Conservation (phyloP, 345 rosid genomes). For the Syzygium jambos region DNA sequence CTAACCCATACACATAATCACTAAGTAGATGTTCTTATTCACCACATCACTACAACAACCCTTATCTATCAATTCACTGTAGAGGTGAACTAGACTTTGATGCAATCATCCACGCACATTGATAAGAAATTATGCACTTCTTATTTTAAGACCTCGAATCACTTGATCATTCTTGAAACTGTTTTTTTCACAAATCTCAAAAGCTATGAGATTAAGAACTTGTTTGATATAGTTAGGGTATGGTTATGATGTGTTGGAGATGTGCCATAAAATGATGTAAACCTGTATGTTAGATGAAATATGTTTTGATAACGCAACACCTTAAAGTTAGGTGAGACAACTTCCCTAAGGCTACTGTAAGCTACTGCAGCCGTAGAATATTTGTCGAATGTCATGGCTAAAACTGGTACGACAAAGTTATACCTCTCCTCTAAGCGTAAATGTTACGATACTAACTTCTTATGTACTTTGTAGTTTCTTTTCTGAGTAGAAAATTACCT, state of each 20-base stretch:
- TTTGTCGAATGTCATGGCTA: background rate
- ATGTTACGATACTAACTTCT: background rate
- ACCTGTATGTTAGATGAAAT: background rate
- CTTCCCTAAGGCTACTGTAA: background rate
- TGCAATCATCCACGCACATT: background rate
- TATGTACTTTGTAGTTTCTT: too few relatives aligned
- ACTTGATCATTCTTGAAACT: background rate
- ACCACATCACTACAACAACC: background rate
- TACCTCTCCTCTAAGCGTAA: background rate
- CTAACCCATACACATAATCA: background rate
- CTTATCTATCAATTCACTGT: background rate
- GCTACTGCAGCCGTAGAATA: background rate
- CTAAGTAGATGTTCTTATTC: background rate
- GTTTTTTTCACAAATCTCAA: background rate
- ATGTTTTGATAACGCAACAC: background rate
- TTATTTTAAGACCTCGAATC: background rate
- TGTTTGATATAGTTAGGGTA: background rate
- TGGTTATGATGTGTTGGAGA: background rate
- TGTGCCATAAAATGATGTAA: background rate
- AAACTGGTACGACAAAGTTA: too few relatives aligned
- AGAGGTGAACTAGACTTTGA: background rate
- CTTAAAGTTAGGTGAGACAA: background rate
- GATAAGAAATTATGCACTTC: background rate
- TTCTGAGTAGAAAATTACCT: too few relatives aligned
- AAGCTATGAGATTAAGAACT: background rate